Evolutionary conservation across 805 yeast genomes (phyloP).

Genomic region (Schizosaccharomyces cryophilus): DNA sequence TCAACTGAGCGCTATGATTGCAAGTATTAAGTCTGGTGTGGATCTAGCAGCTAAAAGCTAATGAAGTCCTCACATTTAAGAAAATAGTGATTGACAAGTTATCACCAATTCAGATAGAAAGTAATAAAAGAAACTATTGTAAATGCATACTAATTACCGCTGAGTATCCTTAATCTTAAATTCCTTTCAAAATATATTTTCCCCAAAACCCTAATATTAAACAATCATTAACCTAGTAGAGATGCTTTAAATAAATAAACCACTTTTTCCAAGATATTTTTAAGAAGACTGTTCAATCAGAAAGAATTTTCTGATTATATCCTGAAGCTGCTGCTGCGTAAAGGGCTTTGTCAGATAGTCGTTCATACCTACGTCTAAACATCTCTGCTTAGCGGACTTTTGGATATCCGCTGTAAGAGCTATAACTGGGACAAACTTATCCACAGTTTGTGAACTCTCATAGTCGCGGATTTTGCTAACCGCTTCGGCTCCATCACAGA

Average conservation of each 20-base stretch:
- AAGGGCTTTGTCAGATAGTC: slow-evolving; percentile 1
- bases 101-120: too few species aligned
- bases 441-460: neutral
- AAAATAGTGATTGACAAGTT: neutral
- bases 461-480: neutral
- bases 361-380: slow-evolving; percentile 1
- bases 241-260: neutral
- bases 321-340: neutral
- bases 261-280: neutral
- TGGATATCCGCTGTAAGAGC: slow-evolving; percentile 3
- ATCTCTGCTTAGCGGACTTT: neutral
- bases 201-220: too few species aligned
- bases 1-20: slow-evolving; percentile 74
- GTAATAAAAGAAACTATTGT: neutral
- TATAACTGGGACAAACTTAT: neutral
- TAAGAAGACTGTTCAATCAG: neutral
- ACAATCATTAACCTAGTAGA: neutral
- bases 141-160: too few species aligned
- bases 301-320: neutral
- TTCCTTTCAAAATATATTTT: too few species aligned
- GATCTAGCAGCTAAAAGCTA: slow-evolving; percentile 13
- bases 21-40: slow-evolving; percentile 50
- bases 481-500: slow-evolving; percentile 3
- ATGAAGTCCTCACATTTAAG: neutral
- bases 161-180: too few species aligned